Evolutionary conservation across 345 rosid species (phyloP).

Genomic region (Eucalyptus cloeziana): DNA sequence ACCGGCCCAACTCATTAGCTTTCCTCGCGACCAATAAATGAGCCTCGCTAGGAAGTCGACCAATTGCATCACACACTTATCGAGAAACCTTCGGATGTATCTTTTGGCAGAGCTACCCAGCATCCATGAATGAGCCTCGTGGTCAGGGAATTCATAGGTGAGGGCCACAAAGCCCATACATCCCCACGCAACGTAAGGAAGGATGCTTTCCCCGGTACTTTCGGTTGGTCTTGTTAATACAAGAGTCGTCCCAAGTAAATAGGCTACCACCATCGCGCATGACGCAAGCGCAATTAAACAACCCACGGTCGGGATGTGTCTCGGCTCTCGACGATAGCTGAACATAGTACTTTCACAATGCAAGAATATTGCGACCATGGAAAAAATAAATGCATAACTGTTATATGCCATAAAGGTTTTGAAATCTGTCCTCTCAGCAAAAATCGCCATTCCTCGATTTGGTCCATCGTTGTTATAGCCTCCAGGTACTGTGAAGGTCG

Average conservation of each 20-base stretch:
- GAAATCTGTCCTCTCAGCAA: neutral
- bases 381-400: rapidly evolving
- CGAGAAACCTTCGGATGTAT: too few species aligned
- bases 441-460: neutral
- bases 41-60: too few species aligned
- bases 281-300: rapidly evolving
- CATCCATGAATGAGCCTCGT: too few species aligned
- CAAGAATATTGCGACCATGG: neutral
- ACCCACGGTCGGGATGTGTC: neutral
- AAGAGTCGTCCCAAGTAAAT: rapidly evolving
- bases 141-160: too few species aligned
- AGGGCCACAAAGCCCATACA: rapidly evolving
- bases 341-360: rapidly evolving
- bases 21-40: too few species aligned
- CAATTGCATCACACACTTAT: rapidly evolving
- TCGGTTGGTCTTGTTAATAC: rapidly evolving
- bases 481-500: neutral
- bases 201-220: rapidly evolving
- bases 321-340: neutral
- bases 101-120: too few species aligned
- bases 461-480: neutral
- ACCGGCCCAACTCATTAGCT: neutral
- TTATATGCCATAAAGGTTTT: rapidly evolving
- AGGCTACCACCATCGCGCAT: rapidly evolving
- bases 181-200: rapidly evolving